Conservation (phyloP, 768 basidiomycete species). For the Kwoniella newhampshirensis region DNA sequence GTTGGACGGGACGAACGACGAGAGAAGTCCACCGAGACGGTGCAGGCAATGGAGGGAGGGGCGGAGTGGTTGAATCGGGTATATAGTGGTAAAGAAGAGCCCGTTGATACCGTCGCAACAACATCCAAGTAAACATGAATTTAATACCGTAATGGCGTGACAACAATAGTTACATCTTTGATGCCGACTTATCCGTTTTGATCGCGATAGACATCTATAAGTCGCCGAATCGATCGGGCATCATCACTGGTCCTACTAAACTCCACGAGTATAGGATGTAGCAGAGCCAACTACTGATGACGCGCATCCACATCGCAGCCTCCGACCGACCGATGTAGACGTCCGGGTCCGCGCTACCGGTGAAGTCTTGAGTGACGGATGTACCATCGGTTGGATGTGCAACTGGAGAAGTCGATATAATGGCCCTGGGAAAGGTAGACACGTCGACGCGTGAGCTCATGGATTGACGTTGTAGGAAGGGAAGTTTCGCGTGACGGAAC, state of each 20-base stretch:
- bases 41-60: no score
- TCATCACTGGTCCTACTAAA: constrained; percentile 73
- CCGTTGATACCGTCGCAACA: no score
- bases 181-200: no score
- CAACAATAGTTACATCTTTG: no score
- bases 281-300: constrained; percentile 94
- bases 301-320: constrained; percentile 98
- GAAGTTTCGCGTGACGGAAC: constrained; percentile 44
- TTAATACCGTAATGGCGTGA: no score
- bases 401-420: constrained; percentile 50
- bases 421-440: constrained; percentile 49
- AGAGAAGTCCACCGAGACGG: no score
- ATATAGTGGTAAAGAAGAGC: no score
- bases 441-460: no score
- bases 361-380: constrained; percentile 2
- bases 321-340: constrained; percentile 92
- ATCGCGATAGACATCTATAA: constrained; percentile 23
- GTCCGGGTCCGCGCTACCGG: constrained; percentile 48
- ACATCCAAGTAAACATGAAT: no score
- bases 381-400: constrained; percentile 36
- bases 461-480: no score
- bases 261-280: constrained; percentile 53
- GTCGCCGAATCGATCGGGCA: constrained; percentile 62
- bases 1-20: no score
- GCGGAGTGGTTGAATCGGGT: no score